Evolutionary conservation across 1,284 basidiomycete genomes (phyloP).

Genomic region (Ganoderma leucocontextum): DNA sequence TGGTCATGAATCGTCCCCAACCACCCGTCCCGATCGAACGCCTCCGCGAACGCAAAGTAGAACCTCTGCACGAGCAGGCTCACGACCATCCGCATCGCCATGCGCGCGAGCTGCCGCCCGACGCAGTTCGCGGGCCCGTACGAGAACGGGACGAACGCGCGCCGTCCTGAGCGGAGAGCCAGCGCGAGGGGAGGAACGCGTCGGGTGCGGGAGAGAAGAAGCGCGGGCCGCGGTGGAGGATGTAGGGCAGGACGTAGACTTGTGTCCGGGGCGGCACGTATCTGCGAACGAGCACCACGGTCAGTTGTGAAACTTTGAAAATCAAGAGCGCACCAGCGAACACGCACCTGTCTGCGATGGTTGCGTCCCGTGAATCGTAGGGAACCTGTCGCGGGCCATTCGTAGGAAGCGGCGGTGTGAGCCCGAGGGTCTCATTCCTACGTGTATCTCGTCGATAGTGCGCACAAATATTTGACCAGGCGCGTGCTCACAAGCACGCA

Average conservation of each 20-base stretch:
- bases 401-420: not conserved
- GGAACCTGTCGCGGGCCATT: not conserved
- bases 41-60: conserved; percentile 32
- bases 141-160: conserved; percentile 40
- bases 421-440: too few species aligned
- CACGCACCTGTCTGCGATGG: not conserved
- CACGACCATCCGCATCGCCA: conserved; percentile 29
- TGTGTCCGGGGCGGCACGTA: conserved; percentile 1
- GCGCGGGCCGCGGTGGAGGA: conserved; percentile 39
- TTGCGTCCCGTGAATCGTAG: not conserved
- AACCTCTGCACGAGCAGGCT: conserved; percentile 35
- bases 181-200: conserved; percentile 39
- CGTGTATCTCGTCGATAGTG: too few species aligned
- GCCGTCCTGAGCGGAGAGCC: conserved; percentile 25
- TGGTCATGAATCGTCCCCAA: not conserved
- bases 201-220: conserved; percentile 39
- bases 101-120: conserved; percentile 40
- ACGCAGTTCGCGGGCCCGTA: conserved; percentile 41
- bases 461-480: too few species aligned
- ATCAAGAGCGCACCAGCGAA: not conserved
- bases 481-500: too few species aligned
- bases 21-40: conserved; percentile 14
- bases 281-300: not conserved
- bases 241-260: not conserved
- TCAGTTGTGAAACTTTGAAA: not conserved